These are phyloP conservation scores for Larix kaempferi DNA, from an alignment of 75 land plant species.

Conservation along the genomic window DNA sequence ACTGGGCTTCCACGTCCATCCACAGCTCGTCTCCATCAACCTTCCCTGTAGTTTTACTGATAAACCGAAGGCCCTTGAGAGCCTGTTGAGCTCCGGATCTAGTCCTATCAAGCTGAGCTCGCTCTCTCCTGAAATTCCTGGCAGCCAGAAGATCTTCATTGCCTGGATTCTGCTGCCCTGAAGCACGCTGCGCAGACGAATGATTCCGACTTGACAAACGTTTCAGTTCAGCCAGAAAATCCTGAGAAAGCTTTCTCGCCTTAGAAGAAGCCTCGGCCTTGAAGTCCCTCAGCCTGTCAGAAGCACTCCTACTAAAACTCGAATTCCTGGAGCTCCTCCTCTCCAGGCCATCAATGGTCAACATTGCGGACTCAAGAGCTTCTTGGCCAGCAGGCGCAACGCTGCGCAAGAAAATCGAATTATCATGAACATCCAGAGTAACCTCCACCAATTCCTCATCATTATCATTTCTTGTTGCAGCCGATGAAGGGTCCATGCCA, in stretches of 20 bases:
- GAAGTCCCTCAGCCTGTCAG: slow-evolving; percentile 17
- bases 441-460: slow-evolving; percentile 55
- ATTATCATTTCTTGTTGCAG: neutral
- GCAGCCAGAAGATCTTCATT: slow-evolving; percentile 19
- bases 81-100: slow-evolving; percentile 70
- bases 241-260: slow-evolving; percentile 24
- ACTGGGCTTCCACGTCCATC: slow-evolving; percentile 63
- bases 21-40: slow-evolving; percentile 43
- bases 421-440: slow-evolving; percentile 58
- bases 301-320: slow-evolving; percentile 30
- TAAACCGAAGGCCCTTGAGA: slow-evolving; percentile 74
- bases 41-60: slow-evolving; percentile 49
- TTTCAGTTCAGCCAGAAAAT: slow-evolving; percentile 33
- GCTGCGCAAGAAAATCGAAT: slow-evolving; percentile 43
- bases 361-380: neutral
- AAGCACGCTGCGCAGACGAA: neutral
- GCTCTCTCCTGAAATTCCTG: slow-evolving; percentile 33
- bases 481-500: slow-evolving; percentile 24
- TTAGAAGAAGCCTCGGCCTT: slow-evolving; percentile 13
- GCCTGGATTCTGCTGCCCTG: neutral
- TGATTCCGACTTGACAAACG: slow-evolving; percentile 9
- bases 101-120: slow-evolving; percentile 40
- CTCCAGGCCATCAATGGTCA: slow-evolving; percentile 3
- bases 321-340: slow-evolving; percentile 10
- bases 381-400: slow-evolving; percentile 21